These are phyloP conservation scores for Exidia glandulosa DNA, from an alignment of 768 basidiomycete genomes.

Conservation along the genomic window DNA sequence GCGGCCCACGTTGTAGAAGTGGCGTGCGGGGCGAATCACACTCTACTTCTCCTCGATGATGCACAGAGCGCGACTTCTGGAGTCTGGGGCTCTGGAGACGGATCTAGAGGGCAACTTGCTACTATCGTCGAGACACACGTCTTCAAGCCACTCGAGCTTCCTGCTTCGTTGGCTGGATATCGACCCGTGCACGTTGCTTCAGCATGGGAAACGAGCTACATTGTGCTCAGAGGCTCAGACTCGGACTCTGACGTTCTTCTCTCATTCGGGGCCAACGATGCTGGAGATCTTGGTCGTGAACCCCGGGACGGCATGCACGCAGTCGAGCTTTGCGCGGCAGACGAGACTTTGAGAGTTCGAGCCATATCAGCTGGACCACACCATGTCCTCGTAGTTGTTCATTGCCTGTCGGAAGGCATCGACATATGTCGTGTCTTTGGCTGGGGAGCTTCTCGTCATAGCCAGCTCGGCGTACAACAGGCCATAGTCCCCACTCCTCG, in stretches of 20 bases:
- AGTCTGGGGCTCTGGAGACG: conserved; percentile 72
- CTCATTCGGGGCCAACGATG: conserved; percentile 79
- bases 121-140: conserved; percentile 16
- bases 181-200: conserved; percentile 39
- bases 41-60: conserved; percentile 49
- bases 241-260: conserved; percentile 35
- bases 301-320: conserved; percentile 16
- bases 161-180: conserved; percentile 20
- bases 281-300: conserved; percentile 65
- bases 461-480: conserved; percentile 53
- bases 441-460: conserved; percentile 81
- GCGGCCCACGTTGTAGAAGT: conserved; percentile 32
- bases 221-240: conserved; percentile 47
- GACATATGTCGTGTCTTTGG: conserved; percentile 53
- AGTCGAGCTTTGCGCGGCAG: conserved; percentile 21
- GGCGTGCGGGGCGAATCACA: conserved; percentile 70
- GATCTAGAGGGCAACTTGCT: conserved; percentile 63
- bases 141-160: conserved; percentile 40
- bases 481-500: background rate
- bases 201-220: conserved; percentile 78
- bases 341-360: conserved; percentile 24
- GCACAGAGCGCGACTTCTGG: conserved; percentile 18
- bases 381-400: conserved; percentile 49
- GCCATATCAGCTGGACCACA: conserved; percentile 55
- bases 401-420: conserved; percentile 11